Conservation (phyloP, 345 rosid species). For the Raphanus sativus region DNA sequence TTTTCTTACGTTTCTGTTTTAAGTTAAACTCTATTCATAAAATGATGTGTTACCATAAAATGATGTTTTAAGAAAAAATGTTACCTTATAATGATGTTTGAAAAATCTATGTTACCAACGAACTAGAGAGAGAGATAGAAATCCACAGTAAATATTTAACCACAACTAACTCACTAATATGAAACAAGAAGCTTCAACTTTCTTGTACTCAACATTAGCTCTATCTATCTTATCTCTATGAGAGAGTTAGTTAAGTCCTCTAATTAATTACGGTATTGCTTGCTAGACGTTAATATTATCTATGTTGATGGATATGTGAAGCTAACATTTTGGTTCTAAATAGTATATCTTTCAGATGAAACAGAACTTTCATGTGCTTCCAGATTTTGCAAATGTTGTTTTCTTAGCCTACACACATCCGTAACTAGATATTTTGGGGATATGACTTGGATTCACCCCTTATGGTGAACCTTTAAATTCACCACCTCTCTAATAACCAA, state of each 20-base stretch:
- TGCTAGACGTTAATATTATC: not conserved
- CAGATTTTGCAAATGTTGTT: not conserved
- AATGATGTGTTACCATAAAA: not conserved
- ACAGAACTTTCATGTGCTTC: not conserved
- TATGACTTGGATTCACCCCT: too few species aligned
- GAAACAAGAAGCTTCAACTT: not conserved
- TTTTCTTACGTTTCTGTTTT: not conserved
- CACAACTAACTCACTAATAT: not conserved
- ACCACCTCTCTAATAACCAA: too few species aligned
- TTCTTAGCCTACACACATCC: not conserved
- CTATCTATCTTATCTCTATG: not conserved
- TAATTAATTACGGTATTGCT: not conserved
- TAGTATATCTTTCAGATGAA: not conserved
- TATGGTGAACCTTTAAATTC: too few species aligned
- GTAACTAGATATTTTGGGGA: not conserved
- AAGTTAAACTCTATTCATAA: not conserved
- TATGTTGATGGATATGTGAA: not conserved
- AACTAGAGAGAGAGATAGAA: not conserved
- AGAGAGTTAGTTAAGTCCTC: not conserved
- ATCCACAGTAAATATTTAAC: not conserved
- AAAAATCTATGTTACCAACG: not conserved
- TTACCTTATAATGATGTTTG: not conserved
- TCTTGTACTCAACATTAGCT: not conserved
- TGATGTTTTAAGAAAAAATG: not conserved
- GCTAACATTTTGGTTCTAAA: not conserved